phyloP scores from a whole-genome alignment of 2,329 filamentous ascomycete species.

The Ophiostoma ips region DNA sequence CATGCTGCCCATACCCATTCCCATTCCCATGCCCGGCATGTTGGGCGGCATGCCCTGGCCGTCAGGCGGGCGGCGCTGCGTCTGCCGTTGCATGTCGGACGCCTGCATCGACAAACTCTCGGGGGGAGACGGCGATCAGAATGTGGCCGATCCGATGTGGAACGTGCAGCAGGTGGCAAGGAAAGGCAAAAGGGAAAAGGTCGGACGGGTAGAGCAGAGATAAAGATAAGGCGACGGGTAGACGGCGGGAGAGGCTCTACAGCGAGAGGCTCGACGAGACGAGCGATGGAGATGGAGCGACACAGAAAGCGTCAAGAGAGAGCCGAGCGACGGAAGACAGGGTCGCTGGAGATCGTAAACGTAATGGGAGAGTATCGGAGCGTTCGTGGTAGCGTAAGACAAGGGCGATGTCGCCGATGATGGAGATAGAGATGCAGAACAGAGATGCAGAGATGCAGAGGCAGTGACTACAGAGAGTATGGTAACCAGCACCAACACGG shows the following conservation, averaged over 20 bases:
- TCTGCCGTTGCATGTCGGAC: slow-evolving; percentile 36
- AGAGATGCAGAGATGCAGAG: neutral
- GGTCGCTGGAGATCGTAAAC: neutral
- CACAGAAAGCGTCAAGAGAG: neutral
- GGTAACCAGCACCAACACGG: neutral
- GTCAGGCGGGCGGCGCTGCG: slow-evolving; percentile 52
- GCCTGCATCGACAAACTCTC: slow-evolving; percentile 33
- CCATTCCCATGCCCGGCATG: slow-evolving; percentile 37
- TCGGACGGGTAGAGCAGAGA: neutral
- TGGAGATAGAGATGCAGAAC: neutral
- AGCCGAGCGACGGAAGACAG: neutral
- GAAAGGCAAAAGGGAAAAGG: neutral
- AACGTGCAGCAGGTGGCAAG: neutral
- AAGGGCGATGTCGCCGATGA: neutral
- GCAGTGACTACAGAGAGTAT: too few relatives aligned
- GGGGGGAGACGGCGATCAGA: neutral
- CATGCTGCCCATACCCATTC: slow-evolving; percentile 36
- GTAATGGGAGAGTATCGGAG: neutral
- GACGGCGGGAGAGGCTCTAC: too few relatives aligned
- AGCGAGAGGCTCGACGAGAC: too few relatives aligned
- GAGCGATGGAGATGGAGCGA: too few relatives aligned
- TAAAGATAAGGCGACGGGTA: neutral
- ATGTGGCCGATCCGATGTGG: neutral
- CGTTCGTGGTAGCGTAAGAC: neutral
- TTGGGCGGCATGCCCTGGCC: slow-evolving; percentile 41